Percentiles rank a stretch among this genome's conserved stretches.
Conservation (phyloP, 805 yeast genomes). For the Yarrowia porcina region DNA sequence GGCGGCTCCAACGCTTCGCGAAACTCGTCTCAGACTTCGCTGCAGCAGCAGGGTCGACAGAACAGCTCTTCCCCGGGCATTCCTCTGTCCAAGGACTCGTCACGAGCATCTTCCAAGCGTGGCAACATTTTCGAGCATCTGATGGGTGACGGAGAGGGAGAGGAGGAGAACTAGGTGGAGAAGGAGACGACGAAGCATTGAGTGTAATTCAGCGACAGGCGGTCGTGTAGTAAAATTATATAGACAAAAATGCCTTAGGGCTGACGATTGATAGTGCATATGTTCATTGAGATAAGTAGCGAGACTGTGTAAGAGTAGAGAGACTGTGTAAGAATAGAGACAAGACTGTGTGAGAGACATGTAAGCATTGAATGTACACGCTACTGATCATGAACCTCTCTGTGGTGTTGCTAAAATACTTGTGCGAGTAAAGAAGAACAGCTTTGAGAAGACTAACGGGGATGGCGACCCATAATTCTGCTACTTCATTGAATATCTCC, state of each 20-base stretch:
- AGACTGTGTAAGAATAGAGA: too few relatives aligned
- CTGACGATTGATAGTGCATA: neutral
- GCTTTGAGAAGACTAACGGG: too few relatives aligned
- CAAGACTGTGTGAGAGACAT: too few relatives aligned
- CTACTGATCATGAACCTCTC: too few relatives aligned
- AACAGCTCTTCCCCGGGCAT: constrained; percentile 32
- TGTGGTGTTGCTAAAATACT: too few relatives aligned
- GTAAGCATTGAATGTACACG: too few relatives aligned
- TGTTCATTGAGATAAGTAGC: too few relatives aligned
- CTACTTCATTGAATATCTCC: too few relatives aligned
- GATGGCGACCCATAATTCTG: too few relatives aligned
- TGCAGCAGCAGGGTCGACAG: constrained; percentile 31
- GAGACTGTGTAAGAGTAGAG: too few relatives aligned
- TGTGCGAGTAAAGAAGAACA: too few relatives aligned
- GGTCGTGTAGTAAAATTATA: constrained; percentile 24
- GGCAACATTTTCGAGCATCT: constrained; percentile 35
- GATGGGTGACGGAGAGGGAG: constrained; percentile 32
- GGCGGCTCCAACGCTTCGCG: constrained; percentile 32
- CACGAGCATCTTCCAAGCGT: constrained; percentile 29
- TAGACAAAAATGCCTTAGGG: constrained; percentile 12
- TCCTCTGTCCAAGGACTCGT: constrained; percentile 33
- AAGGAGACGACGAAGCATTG: constrained; percentile 66
- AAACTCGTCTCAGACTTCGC: constrained; percentile 32
- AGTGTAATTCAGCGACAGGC: constrained; percentile 43
- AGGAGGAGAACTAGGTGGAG: constrained; percentile 46